Evolutionary conservation across 306 rosid genomes (phyloP), one percentile per base, ranked within the genome.

Genomic region (Macrotyloma uniflorum): DNA sequence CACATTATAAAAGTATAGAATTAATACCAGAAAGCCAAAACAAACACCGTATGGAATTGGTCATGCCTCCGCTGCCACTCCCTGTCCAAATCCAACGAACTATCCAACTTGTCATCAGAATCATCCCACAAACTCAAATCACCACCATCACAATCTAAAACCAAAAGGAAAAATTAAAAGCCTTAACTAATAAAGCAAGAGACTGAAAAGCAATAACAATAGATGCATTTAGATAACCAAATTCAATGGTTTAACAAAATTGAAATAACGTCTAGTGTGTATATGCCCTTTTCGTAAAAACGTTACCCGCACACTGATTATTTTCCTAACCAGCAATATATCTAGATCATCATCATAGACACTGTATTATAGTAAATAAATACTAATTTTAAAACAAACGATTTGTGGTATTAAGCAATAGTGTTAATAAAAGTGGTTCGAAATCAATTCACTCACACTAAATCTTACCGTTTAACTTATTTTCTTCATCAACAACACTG

Each of bases 1-100:
- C 36, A 28, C 45, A 15, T 33, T 14, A 11, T 55, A 47, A 19
- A 57, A 36, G 50, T 58, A 79, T 77, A 8, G 57, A 58, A 63
- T 2, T 28, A 75, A 46, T 6, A 38, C 7, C 16, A 43, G 47
- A 74, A 51, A 15, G 50, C 49, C 46, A 74, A 74, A 80, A 69
- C 49, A 74, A 80, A 69, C 49, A 94, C 97, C 45, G 90, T 83
- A 81, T 92, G 97, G 79, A 88, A 90, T 76, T 90, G 86, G 33
- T 92, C 82, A 23, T 66, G 93, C 83, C 97, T 88, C 79, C 70
- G 83, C 78, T 89, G 88, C 95, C 95, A 92, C 75, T 92, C 98
- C 85, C 89, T 87, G 49, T 86, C 83, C 85, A 92, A 74, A 79
- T 84, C 97, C 32, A 81, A 80, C 38, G 77, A 18, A 36, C 61